Evolutionary conservation across 305 asterid species (phyloP).

Genomic region (Fraxinus angustifolia): DNA sequence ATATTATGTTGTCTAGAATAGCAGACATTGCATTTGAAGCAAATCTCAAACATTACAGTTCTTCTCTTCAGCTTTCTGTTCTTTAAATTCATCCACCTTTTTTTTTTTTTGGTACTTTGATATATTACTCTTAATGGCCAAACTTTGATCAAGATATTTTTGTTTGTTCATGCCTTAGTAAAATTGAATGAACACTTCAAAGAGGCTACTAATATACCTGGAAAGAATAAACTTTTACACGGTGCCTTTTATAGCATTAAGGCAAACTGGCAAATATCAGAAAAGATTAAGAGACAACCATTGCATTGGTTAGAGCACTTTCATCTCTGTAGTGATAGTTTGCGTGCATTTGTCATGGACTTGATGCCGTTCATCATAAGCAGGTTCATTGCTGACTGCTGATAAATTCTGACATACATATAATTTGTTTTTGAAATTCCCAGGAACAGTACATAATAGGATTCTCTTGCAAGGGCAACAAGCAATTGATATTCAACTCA

Average conservation of each 20-base stretch:
- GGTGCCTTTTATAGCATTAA: constrained; percentile 14
- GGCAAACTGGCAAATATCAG: constrained; percentile 17
- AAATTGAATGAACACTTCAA: constrained; percentile 17
- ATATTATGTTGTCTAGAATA: background rate
- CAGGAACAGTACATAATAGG: constrained; percentile 60
- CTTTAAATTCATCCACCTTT: background rate
- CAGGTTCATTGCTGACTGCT: constrained; percentile 13
- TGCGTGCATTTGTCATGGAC: constrained; percentile 6
- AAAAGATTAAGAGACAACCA: background rate
- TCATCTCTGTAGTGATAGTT: background rate
- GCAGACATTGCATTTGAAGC: constrained; percentile 8
- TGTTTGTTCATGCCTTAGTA: constrained; percentile 11
- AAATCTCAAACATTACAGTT: constrained; percentile 8
- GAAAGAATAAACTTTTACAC: background rate
- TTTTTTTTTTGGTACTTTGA: constrained; percentile 1
- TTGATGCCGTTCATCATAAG: constrained; percentile 18
- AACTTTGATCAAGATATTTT: constrained; percentile 1
- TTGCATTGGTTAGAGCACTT: constrained; percentile 13
- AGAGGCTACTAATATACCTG: constrained; percentile 2
- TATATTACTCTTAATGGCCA: background rate
- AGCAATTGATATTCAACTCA: constrained; percentile 54
- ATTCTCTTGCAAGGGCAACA: constrained; percentile 57
- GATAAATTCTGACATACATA: constrained; percentile 7
- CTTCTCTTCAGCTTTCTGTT: background rate
- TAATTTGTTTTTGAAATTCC: constrained; percentile 18